Percentiles rank a stretch among this genome's conserved stretches.
phyloP scores from a whole-genome alignment of 345 rosid species.

The Pugionium cornutum region DNA sequence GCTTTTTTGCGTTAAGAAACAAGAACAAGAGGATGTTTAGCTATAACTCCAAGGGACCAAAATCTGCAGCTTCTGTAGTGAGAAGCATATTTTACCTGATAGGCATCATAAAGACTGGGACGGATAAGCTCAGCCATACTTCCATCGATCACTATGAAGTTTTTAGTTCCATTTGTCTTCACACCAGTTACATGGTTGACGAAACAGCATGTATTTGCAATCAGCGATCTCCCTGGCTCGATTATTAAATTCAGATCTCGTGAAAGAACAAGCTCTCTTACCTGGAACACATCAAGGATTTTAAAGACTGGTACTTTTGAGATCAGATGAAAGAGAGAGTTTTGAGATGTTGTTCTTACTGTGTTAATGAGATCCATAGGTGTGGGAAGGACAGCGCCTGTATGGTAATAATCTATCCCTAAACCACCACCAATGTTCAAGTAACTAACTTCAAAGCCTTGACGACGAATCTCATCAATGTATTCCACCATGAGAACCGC shows the following conservation, averaged over 20 bases:
- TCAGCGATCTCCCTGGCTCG: conserved; percentile 97
- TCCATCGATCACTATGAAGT: conserved; percentile 89
- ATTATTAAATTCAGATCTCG: conserved; percentile 76
- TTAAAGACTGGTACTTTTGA: background rate
- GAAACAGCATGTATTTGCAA: conserved; percentile 94
- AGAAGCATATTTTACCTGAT: conserved; percentile 58
- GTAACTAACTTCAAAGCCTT: conserved; percentile 85
- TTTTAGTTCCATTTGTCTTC: conserved; percentile 92
- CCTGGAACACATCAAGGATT: conserved; percentile 48
- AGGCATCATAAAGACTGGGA: conserved; percentile 95
- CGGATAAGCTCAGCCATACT: conserved; percentile 99
- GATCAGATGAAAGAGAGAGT: conserved; percentile 14
- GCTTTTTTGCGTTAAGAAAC: conserved; percentile 59
- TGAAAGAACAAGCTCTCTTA: conserved; percentile 80
- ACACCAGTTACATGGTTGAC: conserved; percentile 93
- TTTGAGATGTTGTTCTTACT: conserved; percentile 46
- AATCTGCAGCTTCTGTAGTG: conserved; percentile 11
- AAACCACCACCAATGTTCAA: conserved; percentile 97
- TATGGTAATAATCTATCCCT: conserved; percentile 92
- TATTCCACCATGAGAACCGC: conserved; percentile 87
- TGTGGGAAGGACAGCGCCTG: conserved; percentile 81
- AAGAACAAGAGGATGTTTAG: conserved; percentile 28
- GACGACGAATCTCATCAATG: conserved; percentile 80
- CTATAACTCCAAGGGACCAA: background rate
- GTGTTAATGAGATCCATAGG: conserved; percentile 96